Conservation (phyloP, 345 rosid genomes). For the Rubroshorea leprosula region DNA sequence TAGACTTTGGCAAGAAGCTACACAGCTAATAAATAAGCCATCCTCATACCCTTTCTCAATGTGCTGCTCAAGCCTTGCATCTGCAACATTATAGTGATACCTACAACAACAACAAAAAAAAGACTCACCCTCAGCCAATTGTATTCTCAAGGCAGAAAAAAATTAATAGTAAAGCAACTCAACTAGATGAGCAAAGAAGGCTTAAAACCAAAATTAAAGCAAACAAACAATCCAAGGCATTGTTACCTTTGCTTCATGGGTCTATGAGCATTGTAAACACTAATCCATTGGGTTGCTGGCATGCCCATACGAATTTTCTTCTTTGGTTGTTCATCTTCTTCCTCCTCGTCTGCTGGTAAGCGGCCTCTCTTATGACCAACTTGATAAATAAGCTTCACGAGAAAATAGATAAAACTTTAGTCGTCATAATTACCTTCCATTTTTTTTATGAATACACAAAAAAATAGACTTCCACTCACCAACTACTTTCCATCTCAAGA, state of each 20-base stretch:
- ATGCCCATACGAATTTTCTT: constrained; percentile 64
- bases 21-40: constrained; percentile 60
- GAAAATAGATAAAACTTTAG: neutral
- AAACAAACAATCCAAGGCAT: constrained; percentile 10
- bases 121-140: neutral
- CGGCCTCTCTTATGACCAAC: constrained; percentile 72
- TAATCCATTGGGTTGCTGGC: constrained; percentile 74
- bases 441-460: too few relatives aligned
- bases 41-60: constrained; percentile 60
- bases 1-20: constrained; percentile 53
- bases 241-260: constrained; percentile 80
- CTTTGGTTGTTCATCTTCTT: constrained; percentile 59
- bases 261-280: constrained; percentile 57
- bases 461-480: neutral
- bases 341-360: constrained; percentile 38
- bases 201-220: constrained; percentile 2
- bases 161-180: neutral
- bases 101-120: constrained; percentile 23
- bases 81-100: constrained; percentile 74
- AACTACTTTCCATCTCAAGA: neutral
- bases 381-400: constrained; percentile 52
- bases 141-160: neutral
- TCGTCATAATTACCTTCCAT: neutral
- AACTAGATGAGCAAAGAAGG: constrained; percentile 1
- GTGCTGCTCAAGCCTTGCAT: constrained; percentile 51